These are phyloP conservation scores for Ascobolus immersus DNA, from an alignment of 495 filamentous ascomycete species.

Conservation along the genomic window DNA sequence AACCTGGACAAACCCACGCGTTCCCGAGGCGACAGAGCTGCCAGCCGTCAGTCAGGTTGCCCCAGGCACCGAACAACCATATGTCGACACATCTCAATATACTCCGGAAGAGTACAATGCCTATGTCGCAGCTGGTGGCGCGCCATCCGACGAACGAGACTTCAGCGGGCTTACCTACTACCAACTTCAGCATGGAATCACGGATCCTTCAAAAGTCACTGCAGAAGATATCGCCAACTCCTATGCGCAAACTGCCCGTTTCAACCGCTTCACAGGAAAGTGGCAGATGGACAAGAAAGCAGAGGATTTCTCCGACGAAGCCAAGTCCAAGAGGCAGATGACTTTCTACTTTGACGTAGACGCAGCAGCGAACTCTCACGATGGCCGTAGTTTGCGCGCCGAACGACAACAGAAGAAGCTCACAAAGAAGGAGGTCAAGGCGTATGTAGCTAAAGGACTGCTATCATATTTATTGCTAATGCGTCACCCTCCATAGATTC, in stretches of 20 bases:
- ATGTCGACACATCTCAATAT: slow-evolving; percentile 1
- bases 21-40: slow-evolving; percentile 22
- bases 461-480: not conserved
- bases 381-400: slow-evolving; percentile 74
- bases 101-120: not conserved
- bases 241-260: slow-evolving; percentile 44
- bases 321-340: slow-evolving; percentile 72
- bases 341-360: slow-evolving; percentile 95
- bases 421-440: slow-evolving; percentile 53
- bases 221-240: slow-evolving; percentile 18
- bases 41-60: slow-evolving; percentile 3
- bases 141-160: not conserved
- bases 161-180: slow-evolving; percentile 1
- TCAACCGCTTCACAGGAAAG: slow-evolving; percentile 81
- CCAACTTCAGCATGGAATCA: slow-evolving; percentile 15
- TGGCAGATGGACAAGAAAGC: slow-evolving; percentile 48
- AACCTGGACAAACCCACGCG: slow-evolving; percentile 77
- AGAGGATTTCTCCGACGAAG: slow-evolving; percentile 63
- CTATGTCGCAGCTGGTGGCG: not conserved
- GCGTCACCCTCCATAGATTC: slow-evolving; percentile 12
- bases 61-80: not conserved
- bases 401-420: slow-evolving; percentile 76
- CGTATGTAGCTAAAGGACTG: slow-evolving; percentile 16
- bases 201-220: slow-evolving; percentile 13
- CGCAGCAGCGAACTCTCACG: slow-evolving; percentile 76